Evolutionary conservation across 1,284 basidiomycete genomes (phyloP), one percentile per base, ranked within the genome.

Genomic region (Clitocybe nebularis): DNA sequence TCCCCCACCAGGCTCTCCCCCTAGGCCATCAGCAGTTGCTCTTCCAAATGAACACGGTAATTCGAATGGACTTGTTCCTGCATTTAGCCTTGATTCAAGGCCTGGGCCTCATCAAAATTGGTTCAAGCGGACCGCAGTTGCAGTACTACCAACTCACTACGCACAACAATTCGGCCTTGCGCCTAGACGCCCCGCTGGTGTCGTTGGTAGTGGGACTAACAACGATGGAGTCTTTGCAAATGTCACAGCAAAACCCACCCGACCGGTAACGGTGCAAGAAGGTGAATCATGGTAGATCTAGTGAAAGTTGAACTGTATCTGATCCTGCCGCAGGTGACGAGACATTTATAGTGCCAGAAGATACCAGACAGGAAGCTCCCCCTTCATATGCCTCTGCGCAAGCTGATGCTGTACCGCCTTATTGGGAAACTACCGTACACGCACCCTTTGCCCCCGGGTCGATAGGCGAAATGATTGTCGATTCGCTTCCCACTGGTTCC

Each of bases 141-240:
- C 77, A 1, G 62, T 90, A 20, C 65, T 86, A 9, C 82, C 84
- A 10, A 56, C 57, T 9, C 61, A 69, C 34, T 66, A 77, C 38
- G 59, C 70, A 10, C 60, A 68, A 20, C 71, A 66, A 11, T 54
- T 79, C 11, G 72, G 82, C 7, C 63, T 84, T 20, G 65, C 64
- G 2, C 66, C 72, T 36, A 69, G 71, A 47, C 65, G 62, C n/a
- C 74, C 75, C 10, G 54, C 54, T 23, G 74, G 66, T 41, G 64
- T 63, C 21, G 64, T 86, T 24, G 92, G 88, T 16, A 83, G 90
- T 7, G 93, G 93, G 0, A 77, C 75, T 4, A 69, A 71, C 36
- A 93, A 94, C 56, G 93, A 96, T 51, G 95, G 95, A 19, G 94
- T 99, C 5, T 99, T 99, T 64, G 87, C 86, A 34, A 99, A 99